A percentile compares a stretch with the other conserved stretches of the same genome.
Conservation (phyloP, 768 basidiomycete species). For the Xerocomus brunneocitrinus region DNA sequence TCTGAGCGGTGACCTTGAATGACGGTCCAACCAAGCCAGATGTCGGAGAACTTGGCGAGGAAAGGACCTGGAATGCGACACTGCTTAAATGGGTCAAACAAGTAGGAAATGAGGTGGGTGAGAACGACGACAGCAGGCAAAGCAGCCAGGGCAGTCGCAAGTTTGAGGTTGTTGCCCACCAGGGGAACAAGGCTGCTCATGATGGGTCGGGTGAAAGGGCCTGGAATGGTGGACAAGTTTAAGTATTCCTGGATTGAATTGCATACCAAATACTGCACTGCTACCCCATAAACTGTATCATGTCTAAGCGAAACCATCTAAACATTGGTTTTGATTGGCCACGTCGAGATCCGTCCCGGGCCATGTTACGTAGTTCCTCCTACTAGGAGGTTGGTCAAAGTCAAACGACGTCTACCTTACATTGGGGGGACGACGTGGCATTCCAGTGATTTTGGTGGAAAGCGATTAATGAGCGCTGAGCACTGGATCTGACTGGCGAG, state of each 20-base stretch:
- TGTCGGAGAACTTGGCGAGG: constrained; percentile 64
- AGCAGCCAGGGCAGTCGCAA: constrained; percentile 6
- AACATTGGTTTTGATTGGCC: too few relatives aligned
- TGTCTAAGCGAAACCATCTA: not conserved
- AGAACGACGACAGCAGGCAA: constrained; percentile 19
- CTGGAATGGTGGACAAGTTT: not conserved
- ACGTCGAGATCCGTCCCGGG: not conserved
- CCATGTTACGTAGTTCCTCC: too few relatives aligned
- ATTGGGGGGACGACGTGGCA: too few relatives aligned
- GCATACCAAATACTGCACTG: not conserved
- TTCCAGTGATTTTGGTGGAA: too few relatives aligned
- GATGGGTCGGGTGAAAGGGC: not conserved
- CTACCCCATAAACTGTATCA: too few relatives aligned
- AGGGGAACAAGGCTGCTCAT: constrained; percentile 17
- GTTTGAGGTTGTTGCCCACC: not conserved
- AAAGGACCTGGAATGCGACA: constrained; percentile 64
- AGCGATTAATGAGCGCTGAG: too few relatives aligned
- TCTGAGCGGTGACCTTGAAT: constrained; percentile 74
- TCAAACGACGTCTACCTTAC: too few relatives aligned
- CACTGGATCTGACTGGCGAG: too few relatives aligned
- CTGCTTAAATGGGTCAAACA: constrained; percentile 56
- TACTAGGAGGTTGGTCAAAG: too few relatives aligned
- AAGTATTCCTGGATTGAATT: not conserved
- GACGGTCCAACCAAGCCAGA: constrained; percentile 65
- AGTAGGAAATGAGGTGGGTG: constrained; percentile 42